phyloP scores from a whole-genome alignment of 176 grass and related monocot species.

The Aegilops bicornis region DNA sequence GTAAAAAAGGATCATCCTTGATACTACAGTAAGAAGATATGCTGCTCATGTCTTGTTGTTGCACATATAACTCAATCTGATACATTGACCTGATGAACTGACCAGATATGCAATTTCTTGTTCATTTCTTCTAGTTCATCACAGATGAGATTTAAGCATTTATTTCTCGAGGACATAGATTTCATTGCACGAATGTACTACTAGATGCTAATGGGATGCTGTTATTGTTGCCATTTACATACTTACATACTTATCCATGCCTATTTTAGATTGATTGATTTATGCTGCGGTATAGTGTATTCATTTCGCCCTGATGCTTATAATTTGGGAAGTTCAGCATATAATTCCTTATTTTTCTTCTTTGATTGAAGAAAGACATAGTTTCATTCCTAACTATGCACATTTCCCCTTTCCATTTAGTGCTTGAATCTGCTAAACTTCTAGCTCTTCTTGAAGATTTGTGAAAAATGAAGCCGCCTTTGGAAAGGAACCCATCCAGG shows the following conservation, averaged over 20 bases:
- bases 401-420: not conserved
- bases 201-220: not conserved
- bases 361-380: not conserved
- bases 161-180: not conserved
- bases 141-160: not conserved
- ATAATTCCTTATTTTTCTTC: not conserved
- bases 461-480: constrained; percentile 47
- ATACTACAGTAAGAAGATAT: not conserved
- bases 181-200: not conserved
- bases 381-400: not conserved
- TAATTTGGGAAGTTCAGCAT: not conserved
- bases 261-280: not conserved
- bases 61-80: not conserved
- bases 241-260: not conserved
- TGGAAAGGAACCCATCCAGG: constrained; percentile 56
- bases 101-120: not conserved
- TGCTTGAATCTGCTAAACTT: not conserved
- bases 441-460: not conserved
- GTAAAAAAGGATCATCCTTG: not conserved
- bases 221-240: constrained; percentile 6
- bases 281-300: not conserved
- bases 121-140: not conserved
- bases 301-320: not conserved
- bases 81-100: not conserved
- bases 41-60: not conserved